These are phyloP conservation scores for Penicillium sp. DNA, from an alignment of 2,329 filamentous ascomycete species.

Conservation along the genomic window DNA sequence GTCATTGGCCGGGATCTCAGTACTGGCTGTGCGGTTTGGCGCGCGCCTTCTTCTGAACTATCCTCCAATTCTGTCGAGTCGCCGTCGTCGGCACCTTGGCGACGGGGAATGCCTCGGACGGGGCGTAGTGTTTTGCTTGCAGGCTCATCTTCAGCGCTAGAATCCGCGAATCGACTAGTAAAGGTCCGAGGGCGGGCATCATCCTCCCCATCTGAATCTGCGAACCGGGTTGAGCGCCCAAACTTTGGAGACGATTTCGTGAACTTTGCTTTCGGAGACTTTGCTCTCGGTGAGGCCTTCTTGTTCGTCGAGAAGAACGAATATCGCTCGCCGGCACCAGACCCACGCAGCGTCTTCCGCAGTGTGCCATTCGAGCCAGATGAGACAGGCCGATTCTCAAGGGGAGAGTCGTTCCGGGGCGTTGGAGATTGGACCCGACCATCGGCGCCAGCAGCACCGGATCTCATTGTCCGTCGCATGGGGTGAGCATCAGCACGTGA, in stretches of 20 bases:
- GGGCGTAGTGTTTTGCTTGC: conserved; percentile 43
- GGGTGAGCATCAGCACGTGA: conserved; percentile 49
- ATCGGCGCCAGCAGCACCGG: conserved; percentile 36
- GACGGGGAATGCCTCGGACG: conserved; percentile 59
- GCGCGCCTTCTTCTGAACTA: conserved; percentile 52
- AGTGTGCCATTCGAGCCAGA: conserved; percentile 43
- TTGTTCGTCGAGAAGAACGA: conserved; percentile 43
- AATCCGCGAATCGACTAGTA: conserved; percentile 64
- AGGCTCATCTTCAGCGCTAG: conserved; percentile 65
- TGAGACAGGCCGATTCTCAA: conserved; percentile 49
- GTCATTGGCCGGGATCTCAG: conserved; percentile 23
- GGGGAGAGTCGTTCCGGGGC: conserved; percentile 57
- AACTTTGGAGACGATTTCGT: conserved; percentile 24
- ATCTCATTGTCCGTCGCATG: conserved; percentile 73
- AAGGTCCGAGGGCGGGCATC: conserved; percentile 39
- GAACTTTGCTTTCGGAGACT: conserved; percentile 28
- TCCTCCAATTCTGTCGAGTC: conserved; percentile 62
- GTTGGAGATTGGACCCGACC: conserved; percentile 36
- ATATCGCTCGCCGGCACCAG: conserved; percentile 42
- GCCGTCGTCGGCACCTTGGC: conserved; percentile 56
- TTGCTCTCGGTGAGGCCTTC: conserved; percentile 26
- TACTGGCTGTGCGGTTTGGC: conserved; percentile 25
- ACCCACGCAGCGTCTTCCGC: conserved; percentile 49
- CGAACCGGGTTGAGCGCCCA: conserved; percentile 50
- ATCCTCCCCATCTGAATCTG: conserved; percentile 59